phyloP scores from a whole-genome alignment of 805 yeast species.

The Yamadazyma insecticola region DNA sequence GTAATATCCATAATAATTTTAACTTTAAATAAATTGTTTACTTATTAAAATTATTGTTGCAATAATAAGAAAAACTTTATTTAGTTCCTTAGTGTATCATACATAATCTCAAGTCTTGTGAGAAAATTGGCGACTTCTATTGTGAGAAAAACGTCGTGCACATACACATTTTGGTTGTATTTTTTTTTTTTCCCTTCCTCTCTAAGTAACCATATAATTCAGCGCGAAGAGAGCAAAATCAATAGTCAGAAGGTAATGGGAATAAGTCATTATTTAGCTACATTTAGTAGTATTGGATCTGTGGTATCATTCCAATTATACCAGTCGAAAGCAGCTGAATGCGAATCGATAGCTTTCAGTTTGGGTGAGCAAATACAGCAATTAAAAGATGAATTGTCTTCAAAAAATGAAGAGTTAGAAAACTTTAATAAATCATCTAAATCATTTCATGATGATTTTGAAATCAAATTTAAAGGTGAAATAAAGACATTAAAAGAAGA shows the following conservation, averaged over 20 bases:
- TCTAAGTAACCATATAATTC: too few species aligned
- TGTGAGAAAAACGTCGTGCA: too few species aligned
- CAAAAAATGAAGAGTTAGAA: conserved; percentile 7
- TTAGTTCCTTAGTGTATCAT: too few species aligned
- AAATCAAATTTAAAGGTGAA: neutral
- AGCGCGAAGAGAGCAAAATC: too few species aligned
- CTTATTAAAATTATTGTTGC: too few species aligned
- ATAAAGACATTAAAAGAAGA: neutral
- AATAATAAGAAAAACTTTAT: too few species aligned
- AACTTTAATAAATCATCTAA: conserved; percentile 5
- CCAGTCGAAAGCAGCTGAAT: conserved; percentile 14
- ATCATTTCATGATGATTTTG: conserved; percentile 2
- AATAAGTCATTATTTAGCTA: conserved; percentile 17
- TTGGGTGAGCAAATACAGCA: conserved; percentile 8
- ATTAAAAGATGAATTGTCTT: conserved; percentile 5
- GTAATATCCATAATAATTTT: conserved; percentile 11
- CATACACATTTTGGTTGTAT: too few species aligned
- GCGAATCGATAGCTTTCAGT: conserved; percentile 8
- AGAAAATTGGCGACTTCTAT: too few species aligned
- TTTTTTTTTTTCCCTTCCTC: too few species aligned
- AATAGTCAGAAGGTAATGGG: too few species aligned
- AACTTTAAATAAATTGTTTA: neutral
- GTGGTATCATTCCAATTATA: conserved; percentile 17
- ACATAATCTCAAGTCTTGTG: too few species aligned
- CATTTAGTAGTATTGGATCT: conserved; percentile 15